Conservation (phyloP, 2,329 filamentous ascomycete species). For the Aspergillus arachidicola region DNA sequence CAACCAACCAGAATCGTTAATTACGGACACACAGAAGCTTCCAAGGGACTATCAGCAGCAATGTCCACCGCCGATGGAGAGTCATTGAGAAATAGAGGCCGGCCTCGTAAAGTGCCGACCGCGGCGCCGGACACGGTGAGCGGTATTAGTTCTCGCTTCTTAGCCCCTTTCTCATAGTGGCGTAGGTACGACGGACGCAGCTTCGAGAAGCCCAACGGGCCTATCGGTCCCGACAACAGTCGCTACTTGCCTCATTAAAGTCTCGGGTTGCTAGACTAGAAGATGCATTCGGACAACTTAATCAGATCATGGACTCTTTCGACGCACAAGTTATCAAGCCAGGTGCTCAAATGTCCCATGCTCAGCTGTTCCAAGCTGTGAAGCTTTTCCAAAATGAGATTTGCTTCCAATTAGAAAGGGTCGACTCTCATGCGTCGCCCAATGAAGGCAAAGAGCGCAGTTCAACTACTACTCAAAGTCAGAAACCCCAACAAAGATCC, state of each 20-base stretch:
- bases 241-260: not conserved
- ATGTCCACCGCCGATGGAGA: not conserved
- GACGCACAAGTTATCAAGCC: not conserved
- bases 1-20: not conserved
- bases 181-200: constrained; percentile 1
- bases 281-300: not conserved
- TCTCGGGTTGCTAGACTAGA: not conserved
- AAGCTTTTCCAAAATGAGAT: not conserved
- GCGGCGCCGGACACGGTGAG: not conserved
- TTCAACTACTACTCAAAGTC: not conserved
- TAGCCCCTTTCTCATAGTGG: constrained; percentile 1
- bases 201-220: constrained; percentile 5
- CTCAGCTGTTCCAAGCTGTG: not conserved
- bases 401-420: not conserved
- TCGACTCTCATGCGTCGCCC: not conserved
- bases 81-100: not conserved
- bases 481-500: not conserved
- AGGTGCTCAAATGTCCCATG: constrained; percentile 1
- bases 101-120: not conserved
- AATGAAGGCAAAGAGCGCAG: not conserved
- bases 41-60: not conserved
- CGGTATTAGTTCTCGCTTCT: not conserved
- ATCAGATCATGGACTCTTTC: not conserved
- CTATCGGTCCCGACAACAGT: constrained; percentile 2
- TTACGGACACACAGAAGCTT: not conserved